Evolutionary conservation across 441 rosid genomes (phyloP).

Genomic region (Populus hybrid): DNA sequence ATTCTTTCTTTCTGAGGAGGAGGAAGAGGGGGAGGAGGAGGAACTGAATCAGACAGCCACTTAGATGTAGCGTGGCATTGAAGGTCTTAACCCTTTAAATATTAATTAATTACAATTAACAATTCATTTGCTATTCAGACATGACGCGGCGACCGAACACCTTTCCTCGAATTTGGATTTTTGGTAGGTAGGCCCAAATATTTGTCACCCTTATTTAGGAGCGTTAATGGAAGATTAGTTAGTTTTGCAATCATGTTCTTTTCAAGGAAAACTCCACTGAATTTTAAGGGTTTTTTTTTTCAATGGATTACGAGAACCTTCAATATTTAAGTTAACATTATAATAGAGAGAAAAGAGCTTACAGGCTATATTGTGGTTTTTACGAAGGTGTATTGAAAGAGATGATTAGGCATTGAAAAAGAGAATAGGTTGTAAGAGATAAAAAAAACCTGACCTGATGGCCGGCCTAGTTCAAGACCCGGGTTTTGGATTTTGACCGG

Average conservation of each 20-base stretch:
- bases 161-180: background rate
- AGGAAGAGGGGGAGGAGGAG: background rate
- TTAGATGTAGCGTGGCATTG: slow-evolving; percentile 5
- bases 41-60: background rate
- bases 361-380: too few relatives aligned
- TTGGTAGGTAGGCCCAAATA: background rate
- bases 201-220: background rate
- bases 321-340: too few relatives aligned
- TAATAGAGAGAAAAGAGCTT: too few relatives aligned
- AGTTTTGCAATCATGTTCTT: background rate
- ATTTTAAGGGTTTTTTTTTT: too few relatives aligned
- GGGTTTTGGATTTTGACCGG: too few relatives aligned
- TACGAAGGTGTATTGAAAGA: too few relatives aligned
- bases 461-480: too few relatives aligned
- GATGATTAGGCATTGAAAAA: too few relatives aligned
- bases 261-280: background rate
- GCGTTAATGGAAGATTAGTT: too few relatives aligned
- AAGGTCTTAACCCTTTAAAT: background rate
- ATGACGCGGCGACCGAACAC: slow-evolving; percentile 32
- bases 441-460: too few relatives aligned
- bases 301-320: too few relatives aligned
- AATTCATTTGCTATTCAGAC: background rate
- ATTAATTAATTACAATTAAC: background rate
- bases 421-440: too few relatives aligned
- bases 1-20: background rate